Percentiles rank a stretch among this genome's conserved stretches.
Evolutionary conservation across 2,329 filamentous ascomycete genomes (phyloP).

Genomic region (Phaeoacremonium minimum): DNA sequence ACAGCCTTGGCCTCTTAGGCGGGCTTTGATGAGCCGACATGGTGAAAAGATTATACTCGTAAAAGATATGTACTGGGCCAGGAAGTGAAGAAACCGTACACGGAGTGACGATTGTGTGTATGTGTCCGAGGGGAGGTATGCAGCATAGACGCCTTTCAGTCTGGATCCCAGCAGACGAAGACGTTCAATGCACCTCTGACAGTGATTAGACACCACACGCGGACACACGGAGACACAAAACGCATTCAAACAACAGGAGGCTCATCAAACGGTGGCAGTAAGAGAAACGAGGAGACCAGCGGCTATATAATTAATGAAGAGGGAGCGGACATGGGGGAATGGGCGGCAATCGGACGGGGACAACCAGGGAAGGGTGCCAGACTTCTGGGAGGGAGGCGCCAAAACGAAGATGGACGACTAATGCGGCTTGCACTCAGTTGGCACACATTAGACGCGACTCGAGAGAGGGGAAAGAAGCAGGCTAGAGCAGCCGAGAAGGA

Average conservation of each 20-base stretch:
- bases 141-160: not conserved
- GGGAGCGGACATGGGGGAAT: not conserved
- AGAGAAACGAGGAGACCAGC: slow-evolving; percentile 2
- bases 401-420: not conserved
- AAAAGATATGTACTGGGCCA: slow-evolving; percentile 2
- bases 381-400: not conserved
- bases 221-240: no score
- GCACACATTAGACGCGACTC: not conserved
- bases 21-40: slow-evolving; percentile 22
- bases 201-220: no score
- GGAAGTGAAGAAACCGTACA: not conserved
- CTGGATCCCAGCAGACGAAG: not conserved
- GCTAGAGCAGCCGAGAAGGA: not conserved
- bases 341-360: not conserved
- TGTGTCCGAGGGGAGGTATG: no score
- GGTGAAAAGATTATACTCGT: slow-evolving; percentile 3
- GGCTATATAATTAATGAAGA: slow-evolving; percentile 11
- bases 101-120: not conserved
- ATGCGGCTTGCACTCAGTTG: no score
- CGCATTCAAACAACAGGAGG: no score
- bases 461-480: not conserved
- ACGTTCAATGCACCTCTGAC: not conserved
- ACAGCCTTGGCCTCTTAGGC: slow-evolving; percentile 50
- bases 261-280: no score
- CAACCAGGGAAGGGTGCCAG: not conserved